Evolutionary conservation across 2,329 filamentous ascomycete genomes (phyloP).

Genomic region (Dactylellina cionopaga): DNA sequence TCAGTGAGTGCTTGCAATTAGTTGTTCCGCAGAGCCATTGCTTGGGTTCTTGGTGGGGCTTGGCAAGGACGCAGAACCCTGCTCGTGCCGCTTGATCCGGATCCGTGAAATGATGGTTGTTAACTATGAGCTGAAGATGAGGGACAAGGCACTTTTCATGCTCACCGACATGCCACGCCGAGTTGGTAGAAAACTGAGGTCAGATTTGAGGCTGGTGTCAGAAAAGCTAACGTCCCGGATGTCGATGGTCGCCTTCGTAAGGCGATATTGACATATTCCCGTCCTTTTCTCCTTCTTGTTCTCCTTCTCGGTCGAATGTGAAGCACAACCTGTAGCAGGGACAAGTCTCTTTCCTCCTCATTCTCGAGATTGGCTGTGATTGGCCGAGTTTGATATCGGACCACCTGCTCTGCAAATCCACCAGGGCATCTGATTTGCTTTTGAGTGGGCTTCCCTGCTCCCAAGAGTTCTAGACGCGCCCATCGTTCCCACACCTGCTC

Average conservation of each 20-base stretch:
- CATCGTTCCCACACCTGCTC: conserved; percentile 48
- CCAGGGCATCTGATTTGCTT: conserved; percentile 43
- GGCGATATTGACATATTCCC: neutral
- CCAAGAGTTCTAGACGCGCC: conserved; percentile 52
- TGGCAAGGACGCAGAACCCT: neutral
- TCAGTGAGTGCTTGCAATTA: too few relatives aligned
- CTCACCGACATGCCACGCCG: conserved; percentile 1
- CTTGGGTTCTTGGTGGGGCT: neutral
- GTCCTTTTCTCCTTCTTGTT: neutral
- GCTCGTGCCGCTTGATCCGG: conserved; percentile 29
- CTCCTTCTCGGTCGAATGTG: conserved; percentile 2
- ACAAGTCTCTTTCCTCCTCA: conserved; percentile 5
- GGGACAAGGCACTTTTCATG: neutral
- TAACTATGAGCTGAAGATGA: neutral
- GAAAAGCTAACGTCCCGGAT: conserved; percentile 16
- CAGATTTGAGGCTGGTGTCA: conserved; percentile 10
- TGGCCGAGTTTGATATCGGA: conserved; percentile 17
- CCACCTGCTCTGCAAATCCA: conserved; percentile 19
- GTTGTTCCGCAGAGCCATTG: too few relatives aligned
- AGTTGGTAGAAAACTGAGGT: neutral
- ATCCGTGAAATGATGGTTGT: conserved; percentile 27
- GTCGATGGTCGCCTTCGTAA: conserved; percentile 25
- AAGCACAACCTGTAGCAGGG: conserved; percentile 35
- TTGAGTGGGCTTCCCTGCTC: conserved; percentile 16
- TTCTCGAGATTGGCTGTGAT: conserved; percentile 14